Percentiles rank a stretch among this genome's conserved stretches.
Conservation (phyloP, 352 stramenopile genomes). For the Phytophthora chlamydospora region DNA sequence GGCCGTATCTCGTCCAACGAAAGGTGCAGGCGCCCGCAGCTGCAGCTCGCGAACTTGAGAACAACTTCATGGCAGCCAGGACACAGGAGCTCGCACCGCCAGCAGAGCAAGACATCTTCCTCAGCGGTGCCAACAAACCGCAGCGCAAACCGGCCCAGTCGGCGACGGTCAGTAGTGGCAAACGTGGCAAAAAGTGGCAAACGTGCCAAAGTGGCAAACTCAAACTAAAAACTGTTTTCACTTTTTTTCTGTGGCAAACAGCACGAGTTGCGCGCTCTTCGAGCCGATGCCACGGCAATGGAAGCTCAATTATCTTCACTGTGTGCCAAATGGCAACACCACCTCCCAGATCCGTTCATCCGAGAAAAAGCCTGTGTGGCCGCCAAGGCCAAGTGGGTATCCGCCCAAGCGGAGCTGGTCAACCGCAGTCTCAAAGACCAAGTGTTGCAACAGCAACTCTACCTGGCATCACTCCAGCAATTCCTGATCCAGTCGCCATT, state of each 20-base stretch:
- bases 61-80: constrained; percentile 10
- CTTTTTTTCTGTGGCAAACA: constrained; percentile 6
- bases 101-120: constrained; percentile 41
- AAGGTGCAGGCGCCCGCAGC: neutral
- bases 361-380: constrained; percentile 47
- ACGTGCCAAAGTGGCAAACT: neutral
- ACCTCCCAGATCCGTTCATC: constrained; percentile 39
- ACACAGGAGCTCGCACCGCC: neutral
- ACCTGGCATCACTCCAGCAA: constrained; percentile 64
- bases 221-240: neutral
- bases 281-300: constrained; percentile 50
- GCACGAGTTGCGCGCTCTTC: constrained; percentile 60
- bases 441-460: constrained; percentile 66
- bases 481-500: constrained; percentile 59
- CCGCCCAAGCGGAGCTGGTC: constrained; percentile 49
- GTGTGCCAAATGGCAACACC: constrained; percentile 49
- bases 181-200: constrained; percentile 2
- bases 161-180: constrained; percentile 37
- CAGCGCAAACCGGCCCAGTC: constrained; percentile 39
- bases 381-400: constrained; percentile 64
- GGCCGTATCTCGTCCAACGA: constrained; percentile 2
- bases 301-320: constrained; percentile 48
- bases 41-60: constrained; percentile 9
- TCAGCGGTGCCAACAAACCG: constrained; percentile 38
- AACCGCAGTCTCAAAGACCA: constrained; percentile 65